Conservation (phyloP, 139 green algal species). For the Chlorella sp. region DNA sequence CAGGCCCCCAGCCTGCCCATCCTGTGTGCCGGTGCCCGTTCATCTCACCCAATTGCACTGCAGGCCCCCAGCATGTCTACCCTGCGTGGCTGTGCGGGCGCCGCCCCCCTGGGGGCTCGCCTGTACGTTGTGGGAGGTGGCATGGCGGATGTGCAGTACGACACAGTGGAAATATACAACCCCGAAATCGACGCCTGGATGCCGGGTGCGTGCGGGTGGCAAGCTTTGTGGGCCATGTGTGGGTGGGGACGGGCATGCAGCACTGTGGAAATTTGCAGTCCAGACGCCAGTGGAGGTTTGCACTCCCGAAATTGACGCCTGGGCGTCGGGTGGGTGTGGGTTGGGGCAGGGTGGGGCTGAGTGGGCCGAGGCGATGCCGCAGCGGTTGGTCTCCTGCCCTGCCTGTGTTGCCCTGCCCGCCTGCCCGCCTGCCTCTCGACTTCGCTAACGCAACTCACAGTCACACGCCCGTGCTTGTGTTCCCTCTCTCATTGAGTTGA, state of each 20-base stretch:
- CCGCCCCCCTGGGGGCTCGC: constrained; percentile 36
- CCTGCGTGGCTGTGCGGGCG: constrained; percentile 46
- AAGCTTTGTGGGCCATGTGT: no score
- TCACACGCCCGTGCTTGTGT: no score
- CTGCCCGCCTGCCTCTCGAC: neutral
- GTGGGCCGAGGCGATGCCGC: neutral
- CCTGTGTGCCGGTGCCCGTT: no score
- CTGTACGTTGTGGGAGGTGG: constrained; percentile 57
- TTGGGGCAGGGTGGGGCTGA: neutral
- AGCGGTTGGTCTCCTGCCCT: neutral
- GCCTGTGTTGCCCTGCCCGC: neutral
- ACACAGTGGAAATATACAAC: constrained; percentile 50
- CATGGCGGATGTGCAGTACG: constrained; percentile 27
- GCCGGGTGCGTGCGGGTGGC: constrained; percentile 14
- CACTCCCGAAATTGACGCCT: neutral
- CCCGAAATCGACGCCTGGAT: constrained; percentile 44
- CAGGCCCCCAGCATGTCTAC: constrained; percentile 44
- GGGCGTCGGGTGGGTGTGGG: no score
- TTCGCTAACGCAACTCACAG: no score
- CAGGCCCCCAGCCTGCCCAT: no score
- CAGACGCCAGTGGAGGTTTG: no score
- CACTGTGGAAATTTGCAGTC: no score
- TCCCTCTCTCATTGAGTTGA: no score
- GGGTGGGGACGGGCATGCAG: no score
- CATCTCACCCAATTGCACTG: neutral